Conservation (phyloP, 305 asterid species). For the Plantago lanceolata region DNA sequence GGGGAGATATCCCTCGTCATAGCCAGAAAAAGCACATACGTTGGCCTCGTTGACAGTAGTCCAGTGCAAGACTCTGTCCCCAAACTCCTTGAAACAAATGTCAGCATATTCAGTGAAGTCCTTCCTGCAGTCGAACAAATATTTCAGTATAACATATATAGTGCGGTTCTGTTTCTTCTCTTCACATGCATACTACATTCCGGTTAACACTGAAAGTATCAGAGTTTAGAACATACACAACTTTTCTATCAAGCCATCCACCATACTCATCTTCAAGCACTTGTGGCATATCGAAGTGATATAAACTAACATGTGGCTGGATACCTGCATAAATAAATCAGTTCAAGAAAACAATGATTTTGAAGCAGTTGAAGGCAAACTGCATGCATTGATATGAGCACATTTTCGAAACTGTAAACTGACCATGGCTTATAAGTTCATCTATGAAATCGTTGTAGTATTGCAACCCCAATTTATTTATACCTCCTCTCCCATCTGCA, state of each 20-base stretch:
- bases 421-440: constrained; percentile 7
- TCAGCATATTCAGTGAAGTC: constrained; percentile 46
- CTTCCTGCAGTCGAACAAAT: constrained; percentile 24
- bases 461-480: neutral
- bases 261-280: neutral
- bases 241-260: too few species aligned
- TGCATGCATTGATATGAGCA: neutral
- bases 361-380: neutral
- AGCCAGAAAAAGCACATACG: constrained; percentile 39
- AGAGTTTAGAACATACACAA: too few species aligned
- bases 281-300: neutral
- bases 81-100: constrained; percentile 54
- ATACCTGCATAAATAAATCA: neutral
- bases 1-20: constrained; percentile 29
- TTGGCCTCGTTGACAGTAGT: constrained; percentile 51
- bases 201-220: too few species aligned
- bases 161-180: too few species aligned
- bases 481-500: constrained; percentile 12
- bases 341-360: neutral
- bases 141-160: too few species aligned
- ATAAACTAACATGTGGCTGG: neutral
- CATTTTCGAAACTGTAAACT: constrained; percentile 10
- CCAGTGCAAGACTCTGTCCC: constrained; percentile 56
- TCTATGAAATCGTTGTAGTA: constrained; percentile 5
- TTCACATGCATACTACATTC: neutral